Evolutionary conservation across 345 rosid genomes (phyloP).

Genomic region (Boechera retrofracta): DNA sequence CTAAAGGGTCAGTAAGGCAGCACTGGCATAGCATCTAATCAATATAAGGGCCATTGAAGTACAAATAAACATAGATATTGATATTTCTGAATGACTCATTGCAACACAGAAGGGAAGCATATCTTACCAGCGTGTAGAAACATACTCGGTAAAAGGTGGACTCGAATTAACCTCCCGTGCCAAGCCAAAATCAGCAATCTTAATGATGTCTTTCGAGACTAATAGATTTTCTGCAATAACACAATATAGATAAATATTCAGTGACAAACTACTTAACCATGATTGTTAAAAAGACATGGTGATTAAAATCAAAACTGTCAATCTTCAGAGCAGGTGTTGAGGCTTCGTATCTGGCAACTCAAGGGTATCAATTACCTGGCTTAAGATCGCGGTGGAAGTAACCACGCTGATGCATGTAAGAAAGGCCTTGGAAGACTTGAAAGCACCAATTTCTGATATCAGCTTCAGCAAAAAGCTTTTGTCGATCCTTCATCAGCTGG

Average conservation of each 20-base stretch:
- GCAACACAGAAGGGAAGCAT: background rate
- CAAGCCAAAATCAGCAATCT: constrained; percentile 98
- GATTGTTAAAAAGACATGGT: background rate
- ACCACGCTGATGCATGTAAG: constrained; percentile 93
- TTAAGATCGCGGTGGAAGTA: constrained; percentile 98
- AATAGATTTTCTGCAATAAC: constrained; percentile 74
- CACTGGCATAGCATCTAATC: background rate
- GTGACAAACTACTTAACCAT: constrained; percentile 7
- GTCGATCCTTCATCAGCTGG: constrained; percentile 90
- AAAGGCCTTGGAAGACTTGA: constrained; percentile 96
- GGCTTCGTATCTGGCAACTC: constrained; percentile 9
- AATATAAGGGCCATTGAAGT: background rate
- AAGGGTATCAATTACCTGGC: constrained; percentile 70
- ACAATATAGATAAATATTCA: constrained; percentile 14
- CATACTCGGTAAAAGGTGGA: constrained; percentile 94
- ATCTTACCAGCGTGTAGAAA: constrained; percentile 94
- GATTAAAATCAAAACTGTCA: background rate
- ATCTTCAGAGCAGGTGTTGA: background rate
- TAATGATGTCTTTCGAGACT: constrained; percentile 75
- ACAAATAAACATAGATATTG: background rate
- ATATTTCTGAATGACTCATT: constrained; percentile 13
- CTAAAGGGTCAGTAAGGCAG: constrained; percentile 9
- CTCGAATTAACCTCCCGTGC: constrained; percentile 88
- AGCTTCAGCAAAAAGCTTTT: constrained; percentile 73
- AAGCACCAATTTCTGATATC: constrained; percentile 92